Evolutionary conservation across 495 filamentous ascomycete genomes (phyloP).

Genomic region (Pyrenula aspistea): DNA sequence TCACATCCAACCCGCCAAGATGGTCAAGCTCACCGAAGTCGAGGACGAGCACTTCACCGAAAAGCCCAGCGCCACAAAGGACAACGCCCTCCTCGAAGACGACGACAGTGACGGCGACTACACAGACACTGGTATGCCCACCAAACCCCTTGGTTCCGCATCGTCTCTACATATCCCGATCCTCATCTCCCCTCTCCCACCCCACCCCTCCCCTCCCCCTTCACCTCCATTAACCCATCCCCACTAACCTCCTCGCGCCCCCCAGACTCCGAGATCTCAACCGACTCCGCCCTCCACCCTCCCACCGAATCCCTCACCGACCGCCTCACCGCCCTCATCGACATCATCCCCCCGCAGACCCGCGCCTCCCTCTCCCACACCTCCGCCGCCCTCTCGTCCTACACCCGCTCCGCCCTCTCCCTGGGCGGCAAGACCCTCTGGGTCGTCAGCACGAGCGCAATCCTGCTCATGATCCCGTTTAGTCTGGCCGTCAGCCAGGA

Average conservation of each 20-base stretch:
- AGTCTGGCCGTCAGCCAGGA: conserved; percentile 88
- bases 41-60: conserved; percentile 86
- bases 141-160: background rate
- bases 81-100: conserved; percentile 36
- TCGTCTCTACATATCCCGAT: conserved; percentile 1
- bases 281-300: conserved; percentile 28
- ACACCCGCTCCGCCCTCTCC: conserved; percentile 47
- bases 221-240: background rate
- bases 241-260: conserved; percentile 13
- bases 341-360: conserved; percentile 78
- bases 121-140: conserved; percentile 68
- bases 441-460: conserved; percentile 73
- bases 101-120: conserved; percentile 79
- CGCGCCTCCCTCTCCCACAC: conserved; percentile 55
- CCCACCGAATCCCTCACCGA: conserved; percentile 58
- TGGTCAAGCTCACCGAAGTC: conserved; percentile 95
- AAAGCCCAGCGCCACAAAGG: conserved; percentile 50
- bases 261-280: conserved; percentile 43
- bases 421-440: conserved; percentile 76
- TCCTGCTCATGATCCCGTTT: conserved; percentile 86
- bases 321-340: conserved; percentile 73
- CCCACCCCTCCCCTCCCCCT: background rate
- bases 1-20: conserved; percentile 49
- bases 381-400: conserved; percentile 40
- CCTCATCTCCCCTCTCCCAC: conserved; percentile 1